These are phyloP conservation scores for Eutypella sp. DNA, from an alignment of 2,329 filamentous ascomycete genomes.

Conservation along the genomic window DNA sequence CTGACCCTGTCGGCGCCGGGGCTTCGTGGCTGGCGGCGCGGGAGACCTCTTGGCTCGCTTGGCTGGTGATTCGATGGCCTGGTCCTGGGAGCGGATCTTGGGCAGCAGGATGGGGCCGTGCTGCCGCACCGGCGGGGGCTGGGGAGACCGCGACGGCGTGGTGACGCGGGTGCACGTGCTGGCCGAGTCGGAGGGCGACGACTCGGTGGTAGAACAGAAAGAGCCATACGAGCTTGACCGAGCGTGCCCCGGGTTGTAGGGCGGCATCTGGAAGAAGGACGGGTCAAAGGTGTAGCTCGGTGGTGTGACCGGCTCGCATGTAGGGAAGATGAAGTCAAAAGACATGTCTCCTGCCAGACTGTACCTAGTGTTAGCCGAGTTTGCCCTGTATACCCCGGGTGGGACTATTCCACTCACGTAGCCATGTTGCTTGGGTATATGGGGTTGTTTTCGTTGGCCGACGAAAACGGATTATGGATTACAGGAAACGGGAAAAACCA, in stretches of 20 bases:
- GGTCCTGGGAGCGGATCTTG: slow-evolving; percentile 82
- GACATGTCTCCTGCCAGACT: slow-evolving; percentile 60
- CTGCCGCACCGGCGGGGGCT: slow-evolving; percentile 71
- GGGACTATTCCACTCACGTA: slow-evolving; percentile 31
- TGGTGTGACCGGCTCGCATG: slow-evolving; percentile 46
- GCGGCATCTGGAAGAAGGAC: slow-evolving; percentile 51
- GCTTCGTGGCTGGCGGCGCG: slow-evolving; percentile 31
- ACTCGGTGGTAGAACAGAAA: slow-evolving; percentile 60
- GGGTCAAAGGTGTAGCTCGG: slow-evolving; percentile 53
- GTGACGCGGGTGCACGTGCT: slow-evolving; percentile 63
- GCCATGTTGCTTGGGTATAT: slow-evolving; percentile 32
- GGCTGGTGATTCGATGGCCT: slow-evolving; percentile 56
- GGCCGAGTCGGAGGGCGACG: slow-evolving; percentile 59
- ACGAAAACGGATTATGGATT: slow-evolving; percentile 26
- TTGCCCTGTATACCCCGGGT: slow-evolving; percentile 5
- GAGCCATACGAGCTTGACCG: slow-evolving; percentile 63
- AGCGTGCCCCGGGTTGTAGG: slow-evolving; percentile 50
- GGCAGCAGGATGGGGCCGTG: slow-evolving; percentile 77
- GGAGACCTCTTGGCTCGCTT: slow-evolving; percentile 56
- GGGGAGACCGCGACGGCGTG: slow-evolving; percentile 60
- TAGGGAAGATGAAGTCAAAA: slow-evolving; percentile 56
- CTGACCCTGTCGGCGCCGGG: slow-evolving; percentile 24
- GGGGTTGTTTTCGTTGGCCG: slow-evolving; percentile 19
- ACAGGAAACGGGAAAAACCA: slow-evolving; percentile 18
- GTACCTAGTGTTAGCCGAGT: slow-evolving; percentile 23